These are phyloP conservation scores for Orychophragmus violaceus DNA, from an alignment of 345 rosid genomes.

Conservation along the genomic window DNA sequence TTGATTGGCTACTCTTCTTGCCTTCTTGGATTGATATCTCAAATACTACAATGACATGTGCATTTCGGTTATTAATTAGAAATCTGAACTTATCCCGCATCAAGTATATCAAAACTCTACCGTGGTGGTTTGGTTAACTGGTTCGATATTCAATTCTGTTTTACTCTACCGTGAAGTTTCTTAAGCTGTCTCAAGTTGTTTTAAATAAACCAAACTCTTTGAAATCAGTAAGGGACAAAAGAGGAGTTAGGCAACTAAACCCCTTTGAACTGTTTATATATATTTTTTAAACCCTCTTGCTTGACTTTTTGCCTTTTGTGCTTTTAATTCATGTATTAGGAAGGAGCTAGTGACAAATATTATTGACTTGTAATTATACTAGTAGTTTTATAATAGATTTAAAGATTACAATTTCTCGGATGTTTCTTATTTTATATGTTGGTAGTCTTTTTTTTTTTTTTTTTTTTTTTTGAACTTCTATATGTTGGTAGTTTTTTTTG, in stretches of 20 bases:
- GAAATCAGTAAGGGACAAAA: conserved; percentile 8
- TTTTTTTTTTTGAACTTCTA: no score
- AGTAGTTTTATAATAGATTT: not conserved
- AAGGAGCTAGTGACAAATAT: conserved; percentile 15
- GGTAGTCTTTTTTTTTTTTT: no score
- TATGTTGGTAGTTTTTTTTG: no score
- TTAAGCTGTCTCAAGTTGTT: not conserved
- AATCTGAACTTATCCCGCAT: no score
- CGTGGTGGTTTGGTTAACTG: not conserved
- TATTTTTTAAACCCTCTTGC: not conserved
- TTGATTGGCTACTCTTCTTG: no score
- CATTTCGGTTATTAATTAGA: no score
- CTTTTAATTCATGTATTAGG: conserved; percentile 13
- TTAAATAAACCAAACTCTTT: not conserved
- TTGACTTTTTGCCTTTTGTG: not conserved
- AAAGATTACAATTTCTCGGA: not conserved
- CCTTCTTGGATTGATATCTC: no score
- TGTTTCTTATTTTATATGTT: not conserved
- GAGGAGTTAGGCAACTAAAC: conserved; percentile 25
- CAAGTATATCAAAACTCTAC: no score
- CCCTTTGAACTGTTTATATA: not conserved
- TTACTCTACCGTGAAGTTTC: not conserved
- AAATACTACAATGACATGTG: no score
- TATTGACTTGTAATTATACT: not conserved
- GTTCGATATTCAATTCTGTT: not conserved